Evolutionary conservation across 371 early-diverging fungal species (phyloP).

Genomic region (Catenaria anguillulae): DNA sequence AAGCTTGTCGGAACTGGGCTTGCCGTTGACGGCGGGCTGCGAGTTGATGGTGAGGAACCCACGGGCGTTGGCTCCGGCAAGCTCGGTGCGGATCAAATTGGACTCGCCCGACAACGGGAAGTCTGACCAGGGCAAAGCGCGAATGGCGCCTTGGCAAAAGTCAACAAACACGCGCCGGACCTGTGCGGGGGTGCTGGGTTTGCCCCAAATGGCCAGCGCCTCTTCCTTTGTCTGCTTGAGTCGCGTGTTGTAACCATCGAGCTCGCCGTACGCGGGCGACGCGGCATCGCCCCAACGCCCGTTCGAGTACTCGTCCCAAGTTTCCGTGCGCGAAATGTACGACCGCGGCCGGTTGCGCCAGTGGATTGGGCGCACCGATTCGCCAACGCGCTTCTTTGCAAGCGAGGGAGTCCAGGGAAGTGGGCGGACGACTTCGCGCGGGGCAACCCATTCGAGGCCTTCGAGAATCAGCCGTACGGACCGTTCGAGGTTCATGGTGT

Average conservation of each 20-base stretch:
- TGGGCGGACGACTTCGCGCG: slow-evolving; percentile 57
- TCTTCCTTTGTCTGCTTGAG: slow-evolving; percentile 23
- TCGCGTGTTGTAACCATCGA: slow-evolving; percentile 76
- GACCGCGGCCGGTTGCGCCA: slow-evolving; percentile 88
- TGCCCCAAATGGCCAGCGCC: slow-evolving; percentile 63
- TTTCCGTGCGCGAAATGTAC: slow-evolving; percentile 82
- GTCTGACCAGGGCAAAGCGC: slow-evolving; percentile 84
- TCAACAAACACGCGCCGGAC: slow-evolving; percentile 56
- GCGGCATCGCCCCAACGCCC: slow-evolving; percentile 97
- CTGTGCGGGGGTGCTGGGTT: slow-evolving; percentile 48
- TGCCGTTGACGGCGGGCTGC: slow-evolving; percentile 92
- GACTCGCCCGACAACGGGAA: slow-evolving; percentile 69
- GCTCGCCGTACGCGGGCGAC: slow-evolving; percentile 86
- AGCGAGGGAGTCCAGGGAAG: slow-evolving; percentile 85
- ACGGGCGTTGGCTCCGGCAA: slow-evolving; percentile 53
- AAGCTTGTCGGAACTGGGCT: slow-evolving; percentile 51
- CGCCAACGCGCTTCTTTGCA: slow-evolving; percentile 69
- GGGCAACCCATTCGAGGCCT: slow-evolving; percentile 59
- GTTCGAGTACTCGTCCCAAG: slow-evolving; percentile 87
- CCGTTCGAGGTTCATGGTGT: slow-evolving; percentile 82
- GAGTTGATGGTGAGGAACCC: slow-evolving; percentile 92
- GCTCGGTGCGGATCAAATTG: slow-evolving; percentile 45
- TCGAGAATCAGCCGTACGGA: slow-evolving; percentile 71
- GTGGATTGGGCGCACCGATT: slow-evolving; percentile 92
- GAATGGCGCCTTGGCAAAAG: slow-evolving; percentile 62